A percentile compares a stretch with the other conserved stretches of the same genome.
Conservation (phyloP, 2,329 filamentous ascomycete genomes). For the Zymoseptoria crescenta region DNA sequence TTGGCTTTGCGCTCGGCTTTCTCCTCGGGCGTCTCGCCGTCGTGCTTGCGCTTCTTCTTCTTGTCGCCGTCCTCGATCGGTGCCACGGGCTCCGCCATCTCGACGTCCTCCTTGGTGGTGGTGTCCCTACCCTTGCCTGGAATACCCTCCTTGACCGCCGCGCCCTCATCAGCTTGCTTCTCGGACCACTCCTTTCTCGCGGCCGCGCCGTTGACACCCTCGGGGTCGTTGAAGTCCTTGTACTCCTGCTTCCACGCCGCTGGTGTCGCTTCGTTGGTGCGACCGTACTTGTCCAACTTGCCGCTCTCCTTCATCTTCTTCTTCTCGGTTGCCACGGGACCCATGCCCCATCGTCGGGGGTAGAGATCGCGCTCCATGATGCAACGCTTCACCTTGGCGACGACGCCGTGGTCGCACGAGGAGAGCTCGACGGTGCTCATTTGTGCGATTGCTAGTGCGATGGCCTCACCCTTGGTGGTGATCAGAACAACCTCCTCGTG, state of each 20-base stretch:
- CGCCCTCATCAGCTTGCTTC: constrained; percentile 27
- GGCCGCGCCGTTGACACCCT: constrained; percentile 22
- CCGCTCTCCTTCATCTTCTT: constrained; percentile 99
- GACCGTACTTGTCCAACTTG: constrained; percentile 96
- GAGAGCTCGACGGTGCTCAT: constrained; percentile 98
- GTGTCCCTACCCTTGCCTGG: constrained; percentile 32
- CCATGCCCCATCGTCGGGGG: constrained; percentile 91
- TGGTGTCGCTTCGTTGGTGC: constrained; percentile 84
- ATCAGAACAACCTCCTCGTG: constrained; percentile 96
- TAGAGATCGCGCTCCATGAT: constrained; percentile 99
- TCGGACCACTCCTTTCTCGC: constrained; percentile 15
- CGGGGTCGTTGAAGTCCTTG: constrained; percentile 69
- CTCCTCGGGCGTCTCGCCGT: constrained; percentile 40
- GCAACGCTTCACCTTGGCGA: constrained; percentile 97
- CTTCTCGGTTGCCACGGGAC: constrained; percentile 89
- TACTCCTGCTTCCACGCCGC: constrained; percentile 89
- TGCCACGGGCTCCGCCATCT: constrained; percentile 27
- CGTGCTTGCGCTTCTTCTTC: constrained; percentile 43
- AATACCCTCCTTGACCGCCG: constrained; percentile 30
- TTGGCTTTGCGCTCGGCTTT: constrained; percentile 49
- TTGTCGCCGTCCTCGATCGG: constrained; percentile 25
- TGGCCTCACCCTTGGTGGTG: constrained; percentile 98
- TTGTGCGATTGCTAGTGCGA: constrained; percentile 89
- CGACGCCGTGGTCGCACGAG: constrained; percentile 93
- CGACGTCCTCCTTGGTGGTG: constrained; percentile 35